phyloP scores from a whole-genome alignment of 164 flowering plant species.

The Umbilicus rupestris region DNA sequence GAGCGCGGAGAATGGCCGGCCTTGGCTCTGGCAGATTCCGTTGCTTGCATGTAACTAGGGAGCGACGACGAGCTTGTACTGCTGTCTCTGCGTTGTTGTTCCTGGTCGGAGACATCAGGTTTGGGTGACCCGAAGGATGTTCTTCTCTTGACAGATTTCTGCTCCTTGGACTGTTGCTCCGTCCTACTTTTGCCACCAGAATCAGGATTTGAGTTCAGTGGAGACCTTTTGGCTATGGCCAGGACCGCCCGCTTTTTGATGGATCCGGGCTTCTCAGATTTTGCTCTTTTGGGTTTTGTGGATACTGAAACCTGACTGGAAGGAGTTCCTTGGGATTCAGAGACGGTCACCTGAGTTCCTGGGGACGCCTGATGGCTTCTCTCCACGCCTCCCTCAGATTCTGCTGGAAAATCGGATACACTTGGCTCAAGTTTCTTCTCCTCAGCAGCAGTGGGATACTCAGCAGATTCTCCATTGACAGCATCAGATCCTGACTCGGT shows the following conservation, averaged over 20 bases:
- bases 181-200: conserved; percentile 40
- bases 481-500: conserved; percentile 14
- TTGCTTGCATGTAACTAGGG: conserved; percentile 97
- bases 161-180: conserved; percentile 48
- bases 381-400: conserved; percentile 15
- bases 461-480: conserved; percentile 15
- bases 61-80: conserved; percentile 46
- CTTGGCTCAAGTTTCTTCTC: neutral
- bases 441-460: conserved; percentile 16
- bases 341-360: conserved; percentile 40
- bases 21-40: conserved; percentile 93
- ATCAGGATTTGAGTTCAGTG: conserved; percentile 31
- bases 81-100: conserved; percentile 57
- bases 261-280: conserved; percentile 30
- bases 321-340: conserved; percentile 78
- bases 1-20: conserved; percentile 67
- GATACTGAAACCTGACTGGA: conserved; percentile 51
- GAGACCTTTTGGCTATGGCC: conserved; percentile 40
- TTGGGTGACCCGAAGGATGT: conserved; percentile 56
- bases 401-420: conserved; percentile 23
- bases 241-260: conserved; percentile 28
- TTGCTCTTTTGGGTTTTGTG: conserved; percentile 34
- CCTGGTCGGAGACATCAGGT: conserved; percentile 48
- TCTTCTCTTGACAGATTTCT: conserved; percentile 51
- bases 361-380: conserved; percentile 52